phyloP scores from a whole-genome alignment of 345 rosid species.

The sweet orange (Citrus sinensis) region DVS_A1.0 CM039168.1:3568001-3568500 shows the following conservation, averaged over 20 bases:
- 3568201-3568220: conserved; percentile 36
- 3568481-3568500: conserved; percentile 76
- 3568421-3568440: conserved; percentile 56
- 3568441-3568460: conserved; percentile 88
- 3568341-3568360: conserved; percentile 25
- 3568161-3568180: conserved; percentile 64
- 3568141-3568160: conserved; percentile 87
- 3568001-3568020: background rate
- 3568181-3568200: conserved; percentile 47
- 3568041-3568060: too few relatives aligned
- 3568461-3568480: conserved; percentile 83
- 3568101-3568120: conserved; percentile 77
- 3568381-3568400: conserved; percentile 30
- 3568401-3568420: conserved; percentile 8
- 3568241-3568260: conserved; percentile 50
- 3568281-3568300: conserved; percentile 57
- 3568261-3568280: conserved; percentile 54
- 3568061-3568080: too few relatives aligned
- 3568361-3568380: conserved; percentile 30
- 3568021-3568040: background rate
- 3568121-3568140: conserved; percentile 84
- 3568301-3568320: conserved; percentile 47
- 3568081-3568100: too few relatives aligned
- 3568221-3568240: conserved; percentile 32
- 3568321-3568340: conserved; percentile 19